Evolutionary conservation across 768 basidiomycete species (phyloP).

Genomic region (Suillus weaverae): DNA sequence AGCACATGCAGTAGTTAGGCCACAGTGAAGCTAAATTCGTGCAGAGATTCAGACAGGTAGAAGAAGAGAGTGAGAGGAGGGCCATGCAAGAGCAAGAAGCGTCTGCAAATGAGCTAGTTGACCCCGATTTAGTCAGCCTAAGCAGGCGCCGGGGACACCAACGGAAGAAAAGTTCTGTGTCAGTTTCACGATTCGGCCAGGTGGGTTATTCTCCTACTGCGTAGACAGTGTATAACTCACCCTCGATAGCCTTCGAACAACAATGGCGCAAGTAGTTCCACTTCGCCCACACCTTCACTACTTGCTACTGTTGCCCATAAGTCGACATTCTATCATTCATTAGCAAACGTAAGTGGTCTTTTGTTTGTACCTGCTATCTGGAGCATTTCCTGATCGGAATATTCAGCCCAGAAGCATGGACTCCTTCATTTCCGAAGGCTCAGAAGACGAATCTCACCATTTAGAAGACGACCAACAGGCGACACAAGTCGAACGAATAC

Average conservation of each 20-base stretch:
- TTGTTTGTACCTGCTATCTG: slow-evolving; percentile 5
- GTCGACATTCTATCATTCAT: slow-evolving; percentile 48
- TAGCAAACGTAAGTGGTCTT: slow-evolving; percentile 38
- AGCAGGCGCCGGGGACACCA: slow-evolving; percentile 33
- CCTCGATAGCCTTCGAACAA: slow-evolving; percentile 18
- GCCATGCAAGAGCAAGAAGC: slow-evolving; percentile 37
- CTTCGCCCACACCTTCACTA: slow-evolving; percentile 29
- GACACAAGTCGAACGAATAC: slow-evolving; percentile 49
- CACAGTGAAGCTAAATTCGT: not conserved
- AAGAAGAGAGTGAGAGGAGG: slow-evolving; percentile 54
- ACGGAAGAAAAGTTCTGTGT: slow-evolving; percentile 49
- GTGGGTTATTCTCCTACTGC: slow-evolving; percentile 31
- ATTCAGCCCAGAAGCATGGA: slow-evolving; percentile 45
- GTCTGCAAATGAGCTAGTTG: slow-evolving; percentile 17
- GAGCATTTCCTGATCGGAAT: slow-evolving; percentile 14
- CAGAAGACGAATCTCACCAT: slow-evolving; percentile 35
- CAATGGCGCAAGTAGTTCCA: slow-evolving; percentile 24
- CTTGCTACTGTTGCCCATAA: slow-evolving; percentile 42
- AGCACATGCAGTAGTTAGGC: slow-evolving; percentile 13
- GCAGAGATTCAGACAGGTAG: slow-evolving; percentile 60
- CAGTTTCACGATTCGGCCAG: slow-evolving; percentile 62
- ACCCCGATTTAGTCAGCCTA: slow-evolving; percentile 17
- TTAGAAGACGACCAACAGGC: slow-evolving; percentile 47
- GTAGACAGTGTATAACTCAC: slow-evolving; percentile 6
- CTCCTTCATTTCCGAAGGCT: slow-evolving; percentile 42